Base-by-base conservation (phyloP, 2,329 filamentous ascomycete genomes). In the Endoconidiophora polonica region DNA sequence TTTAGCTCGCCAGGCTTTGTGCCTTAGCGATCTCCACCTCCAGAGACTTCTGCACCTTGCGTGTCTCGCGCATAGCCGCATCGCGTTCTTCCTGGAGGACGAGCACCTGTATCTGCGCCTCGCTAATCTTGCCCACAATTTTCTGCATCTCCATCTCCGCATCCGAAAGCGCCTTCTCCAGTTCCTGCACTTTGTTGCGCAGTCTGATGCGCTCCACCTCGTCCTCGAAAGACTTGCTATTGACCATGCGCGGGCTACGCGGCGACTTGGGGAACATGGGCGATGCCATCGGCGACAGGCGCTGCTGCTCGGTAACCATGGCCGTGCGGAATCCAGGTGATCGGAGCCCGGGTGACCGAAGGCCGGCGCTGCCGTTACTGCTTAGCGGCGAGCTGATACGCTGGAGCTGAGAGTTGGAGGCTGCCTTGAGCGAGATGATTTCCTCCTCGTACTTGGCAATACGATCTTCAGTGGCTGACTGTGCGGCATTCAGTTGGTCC, bases 401-500 rank as follows among this genome's bases (percentile, higher is more conserved):
- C 56, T 80, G 79, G 29, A 96, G 74, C 59, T 91, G 83, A 16
- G 72, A 70, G 60, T 76, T 86, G 59, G 91, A 80, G 53, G 77
- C 83, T 50, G 93, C 86, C 56, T 82, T 81, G 49, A 96, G 68
- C 20, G 74, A 69, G 16, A 76, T 69, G 37, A 94, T 74, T 64
- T 95, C 87, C 37, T 91, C 86, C 62, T 96, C 91, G 60, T 95
- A 87, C 45, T 79, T 80, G 41, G 76, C 68, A 52, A 96, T 77
- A 38, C 81, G 80, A 45, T 90, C 87, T 62, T 98, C 91, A 0
- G 86, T 90, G 18, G 83, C 76, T 51, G 86, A 81, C 63, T 96
- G 90, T 1, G 90, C 86, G 18, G 77, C 67, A 49, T 93, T 72
- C 20, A 98, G 76, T 58, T 82, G 77, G 54, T 96, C 88, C 62